phyloP scores from a whole-genome alignment of 1,139 yeast species.

The Sugiyamaella castrensis region DNA sequence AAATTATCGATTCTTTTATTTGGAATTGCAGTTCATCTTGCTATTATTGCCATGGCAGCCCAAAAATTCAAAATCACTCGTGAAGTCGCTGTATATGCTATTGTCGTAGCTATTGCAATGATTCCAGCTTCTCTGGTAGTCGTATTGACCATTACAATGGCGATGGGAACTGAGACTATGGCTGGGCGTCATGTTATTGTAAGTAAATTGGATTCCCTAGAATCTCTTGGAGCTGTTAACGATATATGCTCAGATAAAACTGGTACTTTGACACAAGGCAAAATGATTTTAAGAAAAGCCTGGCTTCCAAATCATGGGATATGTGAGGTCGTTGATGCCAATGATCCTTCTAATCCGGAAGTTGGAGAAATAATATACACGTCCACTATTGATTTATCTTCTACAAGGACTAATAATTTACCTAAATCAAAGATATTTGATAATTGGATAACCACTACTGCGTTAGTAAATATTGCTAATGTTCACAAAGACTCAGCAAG shows the following conservation, averaged over 20 bases:
- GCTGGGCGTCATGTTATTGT: slow-evolving; percentile 68
- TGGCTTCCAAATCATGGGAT: slow-evolving; percentile 82
- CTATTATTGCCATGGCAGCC: slow-evolving; percentile 77
- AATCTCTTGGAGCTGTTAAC: slow-evolving; percentile 75
- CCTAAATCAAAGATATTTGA: slow-evolving; percentile 34
- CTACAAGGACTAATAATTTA: slow-evolving; percentile 29
- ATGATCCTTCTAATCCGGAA: slow-evolving; percentile 72
- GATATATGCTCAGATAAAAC: slow-evolving; percentile 84
- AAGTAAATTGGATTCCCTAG: slow-evolving; percentile 72
- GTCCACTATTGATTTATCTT: slow-evolving; percentile 30
- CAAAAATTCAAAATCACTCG: slow-evolving; percentile 63
- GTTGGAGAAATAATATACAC: slow-evolving; percentile 36
- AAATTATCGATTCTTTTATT: slow-evolving; percentile 68
- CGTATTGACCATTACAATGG: slow-evolving; percentile 81
- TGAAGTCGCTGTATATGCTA: slow-evolving; percentile 79
- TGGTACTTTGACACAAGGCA: slow-evolving; percentile 68
- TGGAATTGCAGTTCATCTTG: slow-evolving; percentile 69
- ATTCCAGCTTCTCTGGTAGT: slow-evolving; percentile 80
- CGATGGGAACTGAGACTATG: slow-evolving; percentile 81
- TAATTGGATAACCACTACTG: slow-evolving; percentile 57
- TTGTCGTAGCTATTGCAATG: slow-evolving; percentile 80
- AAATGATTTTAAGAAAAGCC: slow-evolving; percentile 67
- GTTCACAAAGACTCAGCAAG: slow-evolving; percentile 45
- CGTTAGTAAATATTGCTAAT: slow-evolving; percentile 71
- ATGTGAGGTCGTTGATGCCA: slow-evolving; percentile 54